Conservation (phyloP, 2,329 filamentous ascomycete species). For the Biscogniauxia mediterranea region DNA sequence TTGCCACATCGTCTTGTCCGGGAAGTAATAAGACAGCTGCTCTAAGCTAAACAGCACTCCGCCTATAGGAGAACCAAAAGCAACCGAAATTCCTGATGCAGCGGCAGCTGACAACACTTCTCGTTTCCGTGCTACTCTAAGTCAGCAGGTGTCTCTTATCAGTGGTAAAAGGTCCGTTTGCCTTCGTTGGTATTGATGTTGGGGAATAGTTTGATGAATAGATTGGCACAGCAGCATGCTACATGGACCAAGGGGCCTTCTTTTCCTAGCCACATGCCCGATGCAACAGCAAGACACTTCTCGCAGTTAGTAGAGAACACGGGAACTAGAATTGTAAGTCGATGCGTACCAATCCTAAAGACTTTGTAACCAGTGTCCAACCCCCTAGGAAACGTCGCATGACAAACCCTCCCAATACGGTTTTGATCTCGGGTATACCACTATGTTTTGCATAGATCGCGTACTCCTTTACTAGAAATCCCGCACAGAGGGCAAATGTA, state of each 20-base stretch:
- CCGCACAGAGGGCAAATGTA: constrained; percentile 73
- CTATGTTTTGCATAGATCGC: constrained; percentile 89
- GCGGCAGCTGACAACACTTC: constrained; percentile 92
- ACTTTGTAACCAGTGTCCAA: constrained; percentile 90
- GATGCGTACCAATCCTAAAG: constrained; percentile 71
- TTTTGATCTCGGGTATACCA: constrained; percentile 98
- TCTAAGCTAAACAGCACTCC: constrained; percentile 96
- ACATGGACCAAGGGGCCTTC: constrained; percentile 95
- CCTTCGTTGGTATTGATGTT: constrained; percentile 85
- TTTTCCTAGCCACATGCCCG: constrained; percentile 94
- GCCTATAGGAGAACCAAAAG: constrained; percentile 90
- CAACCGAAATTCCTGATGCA: constrained; percentile 88
- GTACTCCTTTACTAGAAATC: constrained; percentile 77
- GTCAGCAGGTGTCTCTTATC: constrained; percentile 25
- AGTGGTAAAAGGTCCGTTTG: constrained; percentile 33
- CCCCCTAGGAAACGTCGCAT: constrained; percentile 81
- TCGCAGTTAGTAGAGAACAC: constrained; percentile 25
- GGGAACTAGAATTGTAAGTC: neutral
- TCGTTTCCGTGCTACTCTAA: constrained; percentile 72
- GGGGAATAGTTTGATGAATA: constrained; percentile 87
- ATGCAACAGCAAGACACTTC: constrained; percentile 85
- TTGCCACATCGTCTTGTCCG: constrained; percentile 99
- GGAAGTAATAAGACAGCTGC: constrained; percentile 96
- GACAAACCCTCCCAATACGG: constrained; percentile 88
- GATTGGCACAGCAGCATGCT: constrained; percentile 91